Percentiles rank a stretch among this genome's conserved stretches.
Evolutionary conservation across 2,329 filamentous ascomycete genomes (phyloP).

Genomic region (Pseudogymnoascus verrucosus): DNA sequence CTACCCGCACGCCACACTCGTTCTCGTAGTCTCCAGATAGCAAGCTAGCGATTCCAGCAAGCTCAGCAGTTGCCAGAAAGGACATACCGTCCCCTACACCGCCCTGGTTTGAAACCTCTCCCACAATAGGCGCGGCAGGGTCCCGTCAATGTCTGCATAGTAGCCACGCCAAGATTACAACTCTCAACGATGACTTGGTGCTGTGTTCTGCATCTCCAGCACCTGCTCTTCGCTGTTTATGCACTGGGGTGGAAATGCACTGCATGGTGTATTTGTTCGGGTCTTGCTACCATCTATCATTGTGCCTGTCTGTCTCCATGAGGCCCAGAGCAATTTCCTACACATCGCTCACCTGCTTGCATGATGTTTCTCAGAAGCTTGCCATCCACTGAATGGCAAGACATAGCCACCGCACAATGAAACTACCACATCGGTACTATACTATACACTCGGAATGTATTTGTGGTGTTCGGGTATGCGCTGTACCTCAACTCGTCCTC

Average conservation of each 20-base stretch:
- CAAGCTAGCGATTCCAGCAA: neutral
- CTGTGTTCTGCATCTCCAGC: neutral
- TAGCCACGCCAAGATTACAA: neutral
- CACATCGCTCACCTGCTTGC: neutral
- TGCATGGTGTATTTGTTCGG: neutral
- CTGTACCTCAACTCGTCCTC: slow-evolving; percentile 1
- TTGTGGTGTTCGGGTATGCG: neutral
- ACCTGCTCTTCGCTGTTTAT: neutral
- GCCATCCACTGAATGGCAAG: neutral
- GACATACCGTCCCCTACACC: neutral
- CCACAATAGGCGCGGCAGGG: slow-evolving; percentile 5
- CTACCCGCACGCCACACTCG: neutral
- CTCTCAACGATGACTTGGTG: neutral
- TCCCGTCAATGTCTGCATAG: neutral
- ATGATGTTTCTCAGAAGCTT: neutral
- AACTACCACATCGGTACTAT: neutral
- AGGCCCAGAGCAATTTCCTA: neutral
- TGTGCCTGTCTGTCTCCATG: neutral
- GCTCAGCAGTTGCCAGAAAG: neutral
- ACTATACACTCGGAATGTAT: neutral
- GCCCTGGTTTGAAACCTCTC: neutral
- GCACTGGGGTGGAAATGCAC: too few species aligned
- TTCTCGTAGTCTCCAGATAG: neutral
- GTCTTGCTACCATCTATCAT: neutral
- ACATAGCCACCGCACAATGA: neutral